Evolutionary conservation across 192 early-diverging fungal genomes (phyloP), one percentile per base, ranked within the genome.

Genomic region (Linnemannia zychae): DNA sequence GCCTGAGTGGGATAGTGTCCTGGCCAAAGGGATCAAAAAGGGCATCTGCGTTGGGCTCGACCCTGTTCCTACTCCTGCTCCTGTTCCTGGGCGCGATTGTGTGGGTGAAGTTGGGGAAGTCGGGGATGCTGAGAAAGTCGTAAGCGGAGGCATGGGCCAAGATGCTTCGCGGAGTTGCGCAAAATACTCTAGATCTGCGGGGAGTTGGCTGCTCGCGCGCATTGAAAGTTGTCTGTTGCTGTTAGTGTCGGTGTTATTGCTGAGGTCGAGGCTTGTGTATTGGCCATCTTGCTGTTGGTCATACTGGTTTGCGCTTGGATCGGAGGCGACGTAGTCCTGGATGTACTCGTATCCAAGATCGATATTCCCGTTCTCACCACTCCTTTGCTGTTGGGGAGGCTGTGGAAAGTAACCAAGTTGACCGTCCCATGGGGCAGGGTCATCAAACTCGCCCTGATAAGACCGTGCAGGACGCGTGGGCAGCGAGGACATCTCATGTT

Each of bases 341-440:
- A 63, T 63, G 28, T 63, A 63, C 57, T 63, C 57, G 28, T 63
- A 63, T 12, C 57, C 57, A n/a, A 63, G 12, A 33, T 63, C 57
- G 22, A 31, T 3, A 31, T 31, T 63, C 12, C 13, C 24, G 9
- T 31, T 24, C 13, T 9, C 11, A 7, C 0, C n/a, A 9, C 11
- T 7, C 11, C 31, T 28, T 63, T 63, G 57, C 9, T 31, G 57
- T 12, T n/a, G 22, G 28, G 11, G 28, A 15, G 28, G 24, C 3
- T 24, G 3, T 3, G 40, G 57, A 3, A 31, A 13, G 57, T 63
- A 63, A 13, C 57, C 57, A 13, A 63, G 28, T 31, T 63, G 28
- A 9, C 57, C 57, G 57, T 63, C 57, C 57, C 57, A 63, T 3
- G 57, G 57, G 1, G 57, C 31, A 3, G 57, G 12, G 57, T 63